Evolutionary conservation across 345 rosid species (phyloP), one percentile per base, ranked within the genome.

Genomic region (Corchorus capsularis): DNA sequence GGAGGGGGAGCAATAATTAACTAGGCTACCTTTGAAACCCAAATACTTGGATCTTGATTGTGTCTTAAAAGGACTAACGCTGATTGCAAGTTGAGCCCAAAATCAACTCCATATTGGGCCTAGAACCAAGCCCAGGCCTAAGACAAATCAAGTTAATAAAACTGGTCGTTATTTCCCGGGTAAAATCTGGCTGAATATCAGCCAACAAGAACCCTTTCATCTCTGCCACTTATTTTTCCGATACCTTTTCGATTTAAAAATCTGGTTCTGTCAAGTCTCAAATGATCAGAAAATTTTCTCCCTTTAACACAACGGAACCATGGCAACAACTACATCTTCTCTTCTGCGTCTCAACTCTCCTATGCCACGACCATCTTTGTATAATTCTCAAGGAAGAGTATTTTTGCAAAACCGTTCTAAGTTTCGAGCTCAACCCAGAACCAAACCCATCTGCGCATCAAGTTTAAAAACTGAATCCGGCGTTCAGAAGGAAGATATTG

Each of bases 401-500:
- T 56, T 70, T 63, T 61, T 63, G 45, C 66, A 47, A 47, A 73
- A 74, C 59, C 68, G 32, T 63, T 57, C 79, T 57, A 65, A 76
- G 77, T 61, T 77, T 63, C 75, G 68, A 17, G 27, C 72, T 79
- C 83, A 83, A 72, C 78, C 76, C 75, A 75, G 80, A 43, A 74
- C 67, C 55, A 82, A 69, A 77, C 72, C 78, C 78, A 59, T 15
- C 15, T 63, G 81, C 78, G 35, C 71, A 15, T 60, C 80, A 1
- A 14, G 64, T 47, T 62, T 79, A 11, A 82, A 66, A 79, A 85
- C 88, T 0, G 74, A 74, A 73, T 57, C 73, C 54, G 91, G 63
- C 73, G 83, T 76, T 3, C 57, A 47, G 70, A 86, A 87, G 75
- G 93, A 89, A 81, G 86, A 89, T 41, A 80, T 90, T 55, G 94